Conservation (phyloP, 768 basidiomycete species). For the Cystoderma amianthinum region DNA sequence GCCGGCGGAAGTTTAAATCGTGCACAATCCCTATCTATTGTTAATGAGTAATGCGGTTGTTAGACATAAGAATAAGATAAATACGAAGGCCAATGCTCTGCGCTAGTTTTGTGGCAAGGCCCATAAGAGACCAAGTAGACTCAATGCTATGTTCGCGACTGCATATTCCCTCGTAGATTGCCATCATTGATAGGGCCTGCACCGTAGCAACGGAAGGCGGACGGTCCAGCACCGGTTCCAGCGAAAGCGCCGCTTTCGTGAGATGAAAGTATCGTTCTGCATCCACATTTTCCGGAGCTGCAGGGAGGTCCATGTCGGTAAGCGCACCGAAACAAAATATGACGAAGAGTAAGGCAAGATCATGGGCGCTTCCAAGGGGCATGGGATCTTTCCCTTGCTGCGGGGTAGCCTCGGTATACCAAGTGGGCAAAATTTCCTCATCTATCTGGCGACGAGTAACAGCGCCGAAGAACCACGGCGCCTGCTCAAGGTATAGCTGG, state of each 20-base stretch:
- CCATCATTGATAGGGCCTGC: constrained; percentile 60
- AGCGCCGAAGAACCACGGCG: constrained; percentile 76
- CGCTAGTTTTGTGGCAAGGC: constrained; percentile 56
- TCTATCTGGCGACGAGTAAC: constrained; percentile 55
- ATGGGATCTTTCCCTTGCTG: constrained; percentile 7
- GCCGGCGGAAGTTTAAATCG: constrained; percentile 55
- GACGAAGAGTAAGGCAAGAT: constrained; percentile 56
- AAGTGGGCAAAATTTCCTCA: constrained; percentile 60
- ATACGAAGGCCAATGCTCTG: constrained; percentile 41
- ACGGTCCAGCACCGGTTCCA: constrained; percentile 64
- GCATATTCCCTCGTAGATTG: constrained; percentile 63
- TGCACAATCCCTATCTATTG: constrained; percentile 62
- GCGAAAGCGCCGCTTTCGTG: constrained; percentile 54
- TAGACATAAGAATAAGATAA: constrained; percentile 5
- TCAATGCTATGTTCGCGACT: constrained; percentile 67
- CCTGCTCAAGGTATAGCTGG: constrained; percentile 70
- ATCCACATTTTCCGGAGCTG: constrained; percentile 43
- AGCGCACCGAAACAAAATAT: constrained; percentile 58
- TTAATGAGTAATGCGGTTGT: constrained; percentile 3
- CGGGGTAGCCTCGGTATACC: constrained; percentile 48
- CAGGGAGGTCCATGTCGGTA: constrained; percentile 45
- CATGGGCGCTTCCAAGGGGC: constrained; percentile 36
- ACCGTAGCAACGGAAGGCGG: constrained; percentile 68
- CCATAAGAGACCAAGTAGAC: constrained; percentile 60
- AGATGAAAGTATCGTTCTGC: constrained; percentile 53